Evolutionary conservation across 345 rosid genomes (phyloP), one percentile per base, ranked within the genome.

Genomic region (Syzygium aromaticum): DNA sequence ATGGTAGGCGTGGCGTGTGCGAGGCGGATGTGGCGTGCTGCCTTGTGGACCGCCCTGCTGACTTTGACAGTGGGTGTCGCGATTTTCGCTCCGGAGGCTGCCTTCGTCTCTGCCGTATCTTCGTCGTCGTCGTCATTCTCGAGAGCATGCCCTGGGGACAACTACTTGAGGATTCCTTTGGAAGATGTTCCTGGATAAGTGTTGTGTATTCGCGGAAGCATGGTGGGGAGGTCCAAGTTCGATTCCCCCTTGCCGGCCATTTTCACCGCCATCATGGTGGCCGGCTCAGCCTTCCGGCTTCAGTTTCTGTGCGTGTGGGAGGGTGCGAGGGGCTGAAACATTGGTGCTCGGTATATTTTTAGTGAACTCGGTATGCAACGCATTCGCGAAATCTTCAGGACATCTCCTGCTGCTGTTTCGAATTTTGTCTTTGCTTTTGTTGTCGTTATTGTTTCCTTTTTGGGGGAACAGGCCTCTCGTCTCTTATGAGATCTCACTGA

Each of bases 181-280:
- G 25, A 67, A 54, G 93, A 80, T 28, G 86, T 88, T 33, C 93
- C 90, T 0, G 54, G 88, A 46, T 91, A 91, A 63, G 87, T 86
- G 52, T 15, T 82, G 15, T 91, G 91, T 82, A 59, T 93, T 85
- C 93, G 91, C 10, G 86, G 89, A 84, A 87, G 87, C 30, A 85
- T 89, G 90, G 85, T 91, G 86, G 86, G 56, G 67, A 87, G 89
- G 80, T 92, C 93, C 40, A 84, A 85, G 13, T 83, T 89, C 56
- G 95, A 92, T 87, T 90, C 90, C 87, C 87, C 92, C 23, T 89
- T 89, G 77, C 94, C 92, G 3, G 86, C 91, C 16, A 63, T 92
- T 40, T 91, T 93, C 43, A 88, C 90, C 4, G 91, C 89, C 6
- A 63, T 92, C 77, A 82, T 89, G 51, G 92, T 93, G 51, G 85